Conservation (phyloP, 208 protist species). For the Phytomonas francai region DNA sequence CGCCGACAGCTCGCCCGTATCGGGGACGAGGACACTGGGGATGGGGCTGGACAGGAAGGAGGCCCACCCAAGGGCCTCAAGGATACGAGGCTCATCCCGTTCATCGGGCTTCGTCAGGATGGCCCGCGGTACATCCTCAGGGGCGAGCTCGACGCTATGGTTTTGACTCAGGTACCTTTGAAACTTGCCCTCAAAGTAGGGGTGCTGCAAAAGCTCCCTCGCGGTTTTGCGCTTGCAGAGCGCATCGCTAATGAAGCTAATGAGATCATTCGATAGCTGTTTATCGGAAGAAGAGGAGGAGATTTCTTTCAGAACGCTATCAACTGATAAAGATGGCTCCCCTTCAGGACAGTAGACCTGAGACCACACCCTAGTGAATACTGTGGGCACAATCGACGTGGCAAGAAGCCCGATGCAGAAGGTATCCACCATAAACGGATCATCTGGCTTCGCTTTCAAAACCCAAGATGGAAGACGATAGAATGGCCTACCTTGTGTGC, state of each 20-base stretch:
- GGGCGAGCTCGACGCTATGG: conserved; percentile 21
- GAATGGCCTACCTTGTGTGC: conserved; percentile 14
- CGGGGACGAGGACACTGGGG: conserved; percentile 15
- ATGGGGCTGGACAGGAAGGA: conserved; percentile 38
- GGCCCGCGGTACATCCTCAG: conserved; percentile 29
- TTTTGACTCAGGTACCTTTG: not conserved
- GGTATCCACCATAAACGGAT: conserved; percentile 35
- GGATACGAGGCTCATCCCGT: conserved; percentile 50
- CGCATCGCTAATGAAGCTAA: conserved; percentile 47
- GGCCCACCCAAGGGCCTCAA: conserved; percentile 52
- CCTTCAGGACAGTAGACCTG: conserved; percentile 8
- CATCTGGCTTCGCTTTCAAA: conserved; percentile 15
- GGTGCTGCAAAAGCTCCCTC: conserved; percentile 34
- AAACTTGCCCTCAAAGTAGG: conserved; percentile 34
- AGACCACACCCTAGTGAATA: conserved; percentile 38
- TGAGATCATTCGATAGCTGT: conserved; percentile 20
- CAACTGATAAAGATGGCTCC: conserved; percentile 13
- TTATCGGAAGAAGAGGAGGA: conserved; percentile 3
- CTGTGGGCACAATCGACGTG: conserved; percentile 35
- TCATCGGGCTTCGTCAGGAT: conserved; percentile 29
- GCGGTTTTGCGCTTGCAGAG: conserved; percentile 24
- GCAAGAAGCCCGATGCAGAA: conserved; percentile 74
- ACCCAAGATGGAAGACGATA: conserved; percentile 54
- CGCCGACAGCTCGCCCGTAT: conserved; percentile 7
- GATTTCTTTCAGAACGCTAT: conserved; percentile 28